Evolutionary conservation across 1,284 basidiomycete genomes (phyloP), one percentile per base, ranked within the genome.

Genomic region (Peniophora sp.): DNA sequence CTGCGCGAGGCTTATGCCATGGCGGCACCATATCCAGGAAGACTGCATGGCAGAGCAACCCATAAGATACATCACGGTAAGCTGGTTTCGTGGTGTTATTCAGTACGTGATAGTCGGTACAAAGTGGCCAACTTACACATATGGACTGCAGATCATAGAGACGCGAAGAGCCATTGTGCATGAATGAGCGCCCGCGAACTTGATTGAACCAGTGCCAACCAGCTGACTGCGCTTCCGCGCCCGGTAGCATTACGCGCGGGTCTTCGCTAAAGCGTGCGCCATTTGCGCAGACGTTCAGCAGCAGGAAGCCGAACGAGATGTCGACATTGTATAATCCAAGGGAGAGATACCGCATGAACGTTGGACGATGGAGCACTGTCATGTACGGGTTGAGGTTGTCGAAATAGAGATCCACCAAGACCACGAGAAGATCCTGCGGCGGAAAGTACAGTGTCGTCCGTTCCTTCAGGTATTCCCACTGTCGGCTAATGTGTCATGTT

Each of bases 151-250:
- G 65, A 55, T 90, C 85, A 57, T 79, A 78, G 52, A 91, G 61
- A 16, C 75, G 71, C 0, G 84, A 77, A 3, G 77, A 72, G 10
- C 77, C 71, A 44, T 81, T 70, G 50, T 83, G 70, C 23, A 74
- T 75, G 56, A 75, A 74, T 17, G 79, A 73, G 45, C 80, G 64
- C 48, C 78, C 64, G 58, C 78, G 68, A 8, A 85, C 75, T 57
- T 85, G 81, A 45, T 78, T 74, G 59, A 83, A 81, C 72, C 79
- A 89, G 56, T 77, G 78, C 85, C 86, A 89, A 1, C 88, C 88
- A 20, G 79, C 76, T 2, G 83, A 83, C 50, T 81, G 78, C 6
- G 63, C 61, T 20, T 65, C 65, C 48, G 71, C 44, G 60, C 70
- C 72, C n/a, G 74, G 69, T 16, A 72, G 69, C 55, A 83, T 65